These are phyloP conservation scores for Hanseniaspora vineae DNA, from an alignment of 805 yeast genomes.

Conservation along the genomic window DNA sequence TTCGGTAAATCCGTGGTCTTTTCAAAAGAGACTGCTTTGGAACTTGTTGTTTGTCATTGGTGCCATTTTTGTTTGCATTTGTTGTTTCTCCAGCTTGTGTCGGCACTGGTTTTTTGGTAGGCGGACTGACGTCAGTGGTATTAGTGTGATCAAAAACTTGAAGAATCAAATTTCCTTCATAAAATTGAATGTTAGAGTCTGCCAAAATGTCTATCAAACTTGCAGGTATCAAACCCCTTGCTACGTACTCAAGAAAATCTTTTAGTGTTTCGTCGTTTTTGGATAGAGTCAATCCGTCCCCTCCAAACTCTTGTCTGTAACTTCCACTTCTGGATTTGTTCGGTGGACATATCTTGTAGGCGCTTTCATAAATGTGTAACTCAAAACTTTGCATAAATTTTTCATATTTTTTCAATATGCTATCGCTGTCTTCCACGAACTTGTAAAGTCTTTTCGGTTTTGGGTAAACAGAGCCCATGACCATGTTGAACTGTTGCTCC, in stretches of 20 bases:
- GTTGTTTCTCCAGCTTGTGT: too few relatives aligned
- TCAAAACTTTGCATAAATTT: slow-evolving; percentile 70
- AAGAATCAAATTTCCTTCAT: slow-evolving; percentile 81
- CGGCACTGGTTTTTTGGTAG: not conserved
- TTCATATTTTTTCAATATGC: slow-evolving; percentile 63
- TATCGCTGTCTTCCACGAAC: slow-evolving; percentile 60
- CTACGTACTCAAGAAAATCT: slow-evolving; percentile 67
- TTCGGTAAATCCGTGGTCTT: slow-evolving; percentile 62
- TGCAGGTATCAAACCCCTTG: slow-evolving; percentile 74
- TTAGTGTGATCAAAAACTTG: slow-evolving; percentile 80
- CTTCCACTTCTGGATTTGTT: slow-evolving; percentile 23
- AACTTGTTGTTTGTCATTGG: slow-evolving; percentile 5
- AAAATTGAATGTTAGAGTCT: slow-evolving; percentile 73
- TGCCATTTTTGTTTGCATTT: too few relatives aligned
- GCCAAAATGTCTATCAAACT: slow-evolving; percentile 80
- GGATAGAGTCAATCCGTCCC: slow-evolving; percentile 69
- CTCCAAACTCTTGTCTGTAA: slow-evolving; percentile 24
- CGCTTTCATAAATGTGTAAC: slow-evolving; percentile 84
- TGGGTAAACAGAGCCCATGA: slow-evolving; percentile 21
- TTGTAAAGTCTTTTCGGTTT: slow-evolving; percentile 36
- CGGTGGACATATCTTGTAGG: slow-evolving; percentile 81
- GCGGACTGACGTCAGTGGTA: slow-evolving; percentile 20
- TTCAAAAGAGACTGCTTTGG: slow-evolving; percentile 12
- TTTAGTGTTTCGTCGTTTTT: slow-evolving; percentile 61
- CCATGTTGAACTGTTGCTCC: slow-evolving; percentile 29